A percentile compares a stretch with the other conserved stretches of the same genome.
These are phyloP conservation scores for Strigomonas culicis DNA, from an alignment of 208 protist species.

Conservation along the genomic window DNA sequence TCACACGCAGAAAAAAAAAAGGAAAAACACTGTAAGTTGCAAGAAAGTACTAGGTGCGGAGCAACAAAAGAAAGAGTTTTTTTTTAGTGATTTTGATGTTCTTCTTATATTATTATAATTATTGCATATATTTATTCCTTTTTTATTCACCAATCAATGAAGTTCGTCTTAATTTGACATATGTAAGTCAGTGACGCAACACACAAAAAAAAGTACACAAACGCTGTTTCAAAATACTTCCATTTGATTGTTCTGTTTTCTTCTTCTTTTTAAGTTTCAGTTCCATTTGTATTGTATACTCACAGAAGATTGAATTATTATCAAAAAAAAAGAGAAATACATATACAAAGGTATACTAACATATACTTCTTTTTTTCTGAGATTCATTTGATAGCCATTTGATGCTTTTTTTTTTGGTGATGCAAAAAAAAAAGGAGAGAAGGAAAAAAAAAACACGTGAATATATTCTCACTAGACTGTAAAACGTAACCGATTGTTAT, in stretches of 20 bases:
- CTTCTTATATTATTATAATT: too few species aligned
- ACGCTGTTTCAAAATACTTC: too few species aligned
- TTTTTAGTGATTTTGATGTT: too few species aligned
- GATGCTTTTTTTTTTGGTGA: not conserved
- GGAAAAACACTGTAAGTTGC: not conserved
- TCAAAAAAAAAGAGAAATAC: not conserved
- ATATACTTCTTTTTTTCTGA: not conserved
- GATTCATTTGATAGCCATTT: not conserved
- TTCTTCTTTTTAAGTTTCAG: too few species aligned
- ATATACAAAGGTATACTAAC: not conserved
- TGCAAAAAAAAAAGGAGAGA: conserved; percentile 1
- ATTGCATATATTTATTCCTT: too few species aligned
- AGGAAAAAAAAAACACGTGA: conserved; percentile 14
- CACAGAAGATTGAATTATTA: not conserved
- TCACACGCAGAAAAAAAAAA: not conserved
- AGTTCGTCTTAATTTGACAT: too few species aligned
- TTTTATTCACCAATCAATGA: too few species aligned
- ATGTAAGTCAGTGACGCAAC: too few species aligned
- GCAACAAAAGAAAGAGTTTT: not conserved
- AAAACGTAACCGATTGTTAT: not conserved
- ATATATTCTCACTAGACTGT: not conserved
- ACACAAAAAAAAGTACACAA: too few species aligned
- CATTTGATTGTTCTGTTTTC: too few species aligned
- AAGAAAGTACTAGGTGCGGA: not conserved
- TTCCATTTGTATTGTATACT: not conserved